These are phyloP conservation scores for Agaricus blazei DNA, from an alignment of 768 basidiomycete genomes.

Conservation along the genomic window DNA sequence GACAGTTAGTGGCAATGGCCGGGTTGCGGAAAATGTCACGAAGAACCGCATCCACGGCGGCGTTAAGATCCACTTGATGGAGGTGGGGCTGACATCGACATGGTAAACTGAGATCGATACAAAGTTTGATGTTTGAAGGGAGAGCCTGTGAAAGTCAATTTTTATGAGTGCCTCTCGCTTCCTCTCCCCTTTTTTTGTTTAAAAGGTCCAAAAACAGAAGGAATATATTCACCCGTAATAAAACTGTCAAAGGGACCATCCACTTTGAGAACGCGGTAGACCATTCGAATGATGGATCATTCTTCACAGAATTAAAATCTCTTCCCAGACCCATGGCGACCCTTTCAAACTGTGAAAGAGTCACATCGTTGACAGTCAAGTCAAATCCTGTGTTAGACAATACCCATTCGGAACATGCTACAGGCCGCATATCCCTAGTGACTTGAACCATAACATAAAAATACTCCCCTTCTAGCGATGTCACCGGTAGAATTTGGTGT, in stretches of 20 bases:
- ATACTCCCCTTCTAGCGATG: slow-evolving; percentile 88
- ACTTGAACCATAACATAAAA: slow-evolving; percentile 85
- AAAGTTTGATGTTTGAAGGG: slow-evolving; percentile 62
- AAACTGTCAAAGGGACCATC: slow-evolving; percentile 71
- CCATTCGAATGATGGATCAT: slow-evolving; percentile 9
- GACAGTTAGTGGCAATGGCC: slow-evolving; percentile 43
- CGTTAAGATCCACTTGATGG: slow-evolving; percentile 67
- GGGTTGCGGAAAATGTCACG: slow-evolving; percentile 75
- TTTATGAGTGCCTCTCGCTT: too few relatives aligned
- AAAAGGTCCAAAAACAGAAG: slow-evolving; percentile 1
- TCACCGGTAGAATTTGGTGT: slow-evolving; percentile 68
- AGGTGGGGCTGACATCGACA: slow-evolving; percentile 37
- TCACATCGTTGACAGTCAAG: slow-evolving; percentile 80
- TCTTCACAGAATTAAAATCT: slow-evolving; percentile 22
- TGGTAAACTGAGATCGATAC: slow-evolving; percentile 81
- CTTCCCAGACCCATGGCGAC: slow-evolving; percentile 53
- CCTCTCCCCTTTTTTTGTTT: too few relatives aligned
- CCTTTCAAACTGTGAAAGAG: slow-evolving; percentile 70
- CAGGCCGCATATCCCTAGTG: slow-evolving; percentile 87
- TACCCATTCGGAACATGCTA: slow-evolving; percentile 71
- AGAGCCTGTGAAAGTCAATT: slow-evolving; percentile 38
- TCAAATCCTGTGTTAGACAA: slow-evolving; percentile 72
- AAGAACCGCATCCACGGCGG: slow-evolving; percentile 79
- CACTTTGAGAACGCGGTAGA: slow-evolving; percentile 14
- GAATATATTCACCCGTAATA: slow-evolving; percentile 58